These are phyloP conservation scores for Phalaenopsis equestris DNA, from an alignment of 106 monocot genomes.

Conservation along the genomic window DNA sequence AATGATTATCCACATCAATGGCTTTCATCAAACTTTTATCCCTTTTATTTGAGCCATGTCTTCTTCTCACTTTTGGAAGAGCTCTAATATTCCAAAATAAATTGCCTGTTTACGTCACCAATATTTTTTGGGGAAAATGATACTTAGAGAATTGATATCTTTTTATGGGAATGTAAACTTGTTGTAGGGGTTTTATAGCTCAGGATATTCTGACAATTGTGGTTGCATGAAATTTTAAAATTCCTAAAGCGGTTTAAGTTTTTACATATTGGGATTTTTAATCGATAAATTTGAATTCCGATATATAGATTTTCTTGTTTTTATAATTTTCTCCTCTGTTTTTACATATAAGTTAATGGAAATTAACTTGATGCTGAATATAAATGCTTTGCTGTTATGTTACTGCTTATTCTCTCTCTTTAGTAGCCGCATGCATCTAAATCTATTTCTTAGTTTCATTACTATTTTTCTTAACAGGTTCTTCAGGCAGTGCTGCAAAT, in stretches of 20 bases:
- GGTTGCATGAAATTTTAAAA: background rate
- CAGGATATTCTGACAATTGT: background rate
- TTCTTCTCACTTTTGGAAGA: background rate
- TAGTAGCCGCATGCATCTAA: background rate
- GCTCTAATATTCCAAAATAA: background rate
- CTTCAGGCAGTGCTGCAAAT: slow-evolving; percentile 66
- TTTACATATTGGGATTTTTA: background rate
- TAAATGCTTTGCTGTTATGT: background rate
- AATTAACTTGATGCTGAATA: background rate
- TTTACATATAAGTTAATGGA: background rate
- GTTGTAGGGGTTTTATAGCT: background rate
- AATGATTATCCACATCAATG: background rate
- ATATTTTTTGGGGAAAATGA: background rate
- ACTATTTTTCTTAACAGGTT: slow-evolving; percentile 47
- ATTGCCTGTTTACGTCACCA: background rate
- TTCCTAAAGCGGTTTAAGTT: background rate
- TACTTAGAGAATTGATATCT: background rate
- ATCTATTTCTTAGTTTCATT: background rate
- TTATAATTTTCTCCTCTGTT: background rate
- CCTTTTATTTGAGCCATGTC: background rate
- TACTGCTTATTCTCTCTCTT: background rate
- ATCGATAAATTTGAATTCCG: background rate
- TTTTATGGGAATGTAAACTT: background rate
- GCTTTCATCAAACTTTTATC: background rate
- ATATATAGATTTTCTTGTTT: background rate